These are phyloP conservation scores for Ogataea naganishii DNA, from an alignment of 805 yeast genomes.

Conservation along the genomic window DNA sequence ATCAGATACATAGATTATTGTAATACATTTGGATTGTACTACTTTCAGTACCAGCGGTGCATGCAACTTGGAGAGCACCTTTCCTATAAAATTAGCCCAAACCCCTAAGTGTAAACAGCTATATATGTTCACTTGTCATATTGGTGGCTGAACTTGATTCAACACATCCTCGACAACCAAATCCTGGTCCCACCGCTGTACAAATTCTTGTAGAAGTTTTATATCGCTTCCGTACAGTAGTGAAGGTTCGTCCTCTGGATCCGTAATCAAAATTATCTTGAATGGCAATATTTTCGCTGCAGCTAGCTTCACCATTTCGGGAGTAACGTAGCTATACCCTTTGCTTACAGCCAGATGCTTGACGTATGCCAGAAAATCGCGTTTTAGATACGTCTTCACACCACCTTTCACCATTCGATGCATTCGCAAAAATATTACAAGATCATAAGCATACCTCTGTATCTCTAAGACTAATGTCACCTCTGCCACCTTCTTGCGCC, in stretches of 20 bases:
- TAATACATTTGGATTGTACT: no score
- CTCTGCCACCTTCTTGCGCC: slow-evolving; percentile 5
- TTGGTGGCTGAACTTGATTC: slow-evolving; percentile 42
- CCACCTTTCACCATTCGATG: slow-evolving; percentile 50
- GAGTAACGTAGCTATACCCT: slow-evolving; percentile 36
- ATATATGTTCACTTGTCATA: no score
- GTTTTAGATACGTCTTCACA: slow-evolving; percentile 35
- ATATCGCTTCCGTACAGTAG: slow-evolving; percentile 49
- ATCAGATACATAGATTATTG: no score
- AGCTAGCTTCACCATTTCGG: slow-evolving; percentile 42
- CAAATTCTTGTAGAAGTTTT: slow-evolving; percentile 29
- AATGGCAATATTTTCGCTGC: slow-evolving; percentile 41
- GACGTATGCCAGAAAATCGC: slow-evolving; percentile 32
- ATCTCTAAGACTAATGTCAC: slow-evolving; percentile 42
- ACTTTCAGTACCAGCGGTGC: no score
- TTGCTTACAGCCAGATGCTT: slow-evolving; percentile 34
- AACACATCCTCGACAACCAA: slow-evolving; percentile 45
- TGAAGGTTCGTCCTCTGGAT: slow-evolving; percentile 40
- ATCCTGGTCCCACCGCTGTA: slow-evolving; percentile 36
- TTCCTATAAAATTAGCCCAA: no score
- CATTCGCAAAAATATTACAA: slow-evolving; percentile 40
- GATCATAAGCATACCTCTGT: slow-evolving; percentile 45
- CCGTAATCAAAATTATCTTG: slow-evolving; percentile 23
- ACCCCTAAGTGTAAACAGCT: no score
- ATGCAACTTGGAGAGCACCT: no score